Evolutionary conservation across 306 rosid species (phyloP).

Genomic region (Corylus avellana): DNA sequence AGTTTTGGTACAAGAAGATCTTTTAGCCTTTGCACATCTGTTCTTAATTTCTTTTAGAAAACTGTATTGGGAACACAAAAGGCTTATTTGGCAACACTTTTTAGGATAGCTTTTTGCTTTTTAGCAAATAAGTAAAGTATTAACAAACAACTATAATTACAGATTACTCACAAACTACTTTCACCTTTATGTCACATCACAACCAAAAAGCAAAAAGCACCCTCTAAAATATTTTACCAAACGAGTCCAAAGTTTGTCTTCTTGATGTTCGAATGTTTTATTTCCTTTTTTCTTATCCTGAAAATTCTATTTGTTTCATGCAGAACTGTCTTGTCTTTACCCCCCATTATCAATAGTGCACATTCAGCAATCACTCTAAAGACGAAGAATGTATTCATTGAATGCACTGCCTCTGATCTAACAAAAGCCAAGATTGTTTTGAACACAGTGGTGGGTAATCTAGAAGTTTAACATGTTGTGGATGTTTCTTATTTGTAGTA

Average conservation of each 20-base stretch:
- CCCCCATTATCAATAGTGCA: constrained; percentile 93
- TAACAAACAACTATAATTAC: too few species aligned
- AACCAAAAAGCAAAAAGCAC: too few species aligned
- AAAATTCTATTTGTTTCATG: constrained; percentile 13
- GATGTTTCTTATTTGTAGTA: constrained; percentile 11
- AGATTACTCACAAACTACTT: too few species aligned
- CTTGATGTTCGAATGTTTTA: constrained; percentile 10
- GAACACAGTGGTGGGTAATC: constrained; percentile 69
- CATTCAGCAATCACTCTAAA: constrained; percentile 88
- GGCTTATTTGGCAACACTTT: too few species aligned
- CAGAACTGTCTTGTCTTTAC: constrained; percentile 91
- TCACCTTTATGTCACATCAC: too few species aligned
- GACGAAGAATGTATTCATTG: constrained; percentile 83
- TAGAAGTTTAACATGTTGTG: constrained; percentile 16
- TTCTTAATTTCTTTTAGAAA: background rate
- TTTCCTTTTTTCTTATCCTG: constrained; percentile 7
- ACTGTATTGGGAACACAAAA: background rate
- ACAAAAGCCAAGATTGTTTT: constrained; percentile 94
- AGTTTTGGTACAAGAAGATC: background rate
- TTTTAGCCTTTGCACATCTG: background rate
- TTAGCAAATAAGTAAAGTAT: too few species aligned
- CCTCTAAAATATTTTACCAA: too few species aligned
- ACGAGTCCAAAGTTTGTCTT: background rate
- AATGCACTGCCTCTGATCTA: constrained; percentile 96
- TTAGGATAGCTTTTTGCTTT: too few species aligned